Conservation (phyloP, 176 grass and related monocot species). For the Puya raimondii region DNA sequence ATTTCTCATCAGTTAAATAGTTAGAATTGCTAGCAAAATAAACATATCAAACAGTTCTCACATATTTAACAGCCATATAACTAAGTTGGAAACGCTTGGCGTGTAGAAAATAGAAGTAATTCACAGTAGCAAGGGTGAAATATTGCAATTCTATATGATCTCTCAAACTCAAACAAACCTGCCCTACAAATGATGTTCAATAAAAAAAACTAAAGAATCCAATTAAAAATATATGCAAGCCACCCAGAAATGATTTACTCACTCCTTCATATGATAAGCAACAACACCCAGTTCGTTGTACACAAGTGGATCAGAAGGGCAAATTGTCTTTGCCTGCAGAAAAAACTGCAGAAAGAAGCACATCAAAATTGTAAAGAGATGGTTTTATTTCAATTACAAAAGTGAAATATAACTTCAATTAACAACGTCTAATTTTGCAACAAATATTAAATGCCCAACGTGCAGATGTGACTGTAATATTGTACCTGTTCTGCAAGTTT, state of each 20-base stretch:
- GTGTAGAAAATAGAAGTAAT: neutral
- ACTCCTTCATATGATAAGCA: conserved; percentile 95
- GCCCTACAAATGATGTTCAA: neutral
- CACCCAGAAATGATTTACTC: conserved; percentile 31
- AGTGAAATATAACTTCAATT: neutral
- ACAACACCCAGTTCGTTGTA: conserved; percentile 91
- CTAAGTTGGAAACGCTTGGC: too few species aligned
- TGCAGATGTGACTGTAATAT: neutral
- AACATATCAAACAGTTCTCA: too few species aligned
- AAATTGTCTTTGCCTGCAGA: conserved; percentile 79
- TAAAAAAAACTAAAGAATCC: neutral
- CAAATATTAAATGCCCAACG: neutral
- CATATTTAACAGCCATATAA: too few species aligned
- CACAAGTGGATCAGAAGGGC: conserved; percentile 93
- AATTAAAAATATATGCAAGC: neutral
- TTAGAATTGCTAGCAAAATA: too few species aligned
- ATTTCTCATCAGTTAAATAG: neutral
- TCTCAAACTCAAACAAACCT: neutral
- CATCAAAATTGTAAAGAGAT: conserved; percentile 19
- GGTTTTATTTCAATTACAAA: neutral
- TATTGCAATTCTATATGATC: neutral
- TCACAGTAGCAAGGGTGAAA: neutral
- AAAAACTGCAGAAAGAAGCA: conserved; percentile 63
- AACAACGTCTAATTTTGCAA: neutral
- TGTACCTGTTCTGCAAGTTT: conserved; percentile 93